Base-by-base conservation (phyloP, 2,329 filamentous ascomycete species). In the Nakataea oryzae region DNA sequence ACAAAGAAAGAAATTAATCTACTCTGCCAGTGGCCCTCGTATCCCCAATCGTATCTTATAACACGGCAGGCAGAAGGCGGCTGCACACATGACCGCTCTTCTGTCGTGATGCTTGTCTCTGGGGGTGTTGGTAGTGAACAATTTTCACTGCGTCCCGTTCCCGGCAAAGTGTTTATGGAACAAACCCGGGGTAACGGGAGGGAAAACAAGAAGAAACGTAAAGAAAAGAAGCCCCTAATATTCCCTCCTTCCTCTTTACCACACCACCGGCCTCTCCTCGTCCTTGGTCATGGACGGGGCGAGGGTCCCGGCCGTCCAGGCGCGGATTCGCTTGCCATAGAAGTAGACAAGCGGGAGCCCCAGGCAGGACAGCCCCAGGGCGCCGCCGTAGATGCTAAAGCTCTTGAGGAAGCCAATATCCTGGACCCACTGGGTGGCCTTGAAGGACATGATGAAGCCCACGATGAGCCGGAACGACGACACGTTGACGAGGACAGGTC, bases 401-500 rank as follows among this genome's bases (percentile, higher is more conserved):
- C 67, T 70, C 5, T 62, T 66, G 8, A 73, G 62, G 9, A 70
- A 65, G 3, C 71, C 72, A 29, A 66, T 63, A 30, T 68, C 62
- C 27, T 67, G 65, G 17, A 73, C 67, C 66, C 73, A 70, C 24
- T 63, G 61, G 0, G 69, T 70, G 3, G 69, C 68, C 54, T 68
- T 64, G 58, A 69, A 71, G 26, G 67, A 65, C 28, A 73, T 59
- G 62, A 73, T 68, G 61, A 70, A 72, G 7, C 68, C 69, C 2
- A 70, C 68, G 56, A 74, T 65, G 54, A 72, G 66, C 3, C 70
- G 67, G 54, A 72, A 65, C 12, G 69, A 70, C 17, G 68, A 69
- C 9, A 73, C 70, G 59, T 74, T 73, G 24, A 71, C 72, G 17
- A 74, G 67, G 7, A 72, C 71, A 3, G 72, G 69, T 1, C 72